Percentiles rank a stretch among this genome's conserved stretches.
Conservation (phyloP, 2,329 filamentous ascomycete genomes). For the Trichoderma atrobrunneum region DNA sequence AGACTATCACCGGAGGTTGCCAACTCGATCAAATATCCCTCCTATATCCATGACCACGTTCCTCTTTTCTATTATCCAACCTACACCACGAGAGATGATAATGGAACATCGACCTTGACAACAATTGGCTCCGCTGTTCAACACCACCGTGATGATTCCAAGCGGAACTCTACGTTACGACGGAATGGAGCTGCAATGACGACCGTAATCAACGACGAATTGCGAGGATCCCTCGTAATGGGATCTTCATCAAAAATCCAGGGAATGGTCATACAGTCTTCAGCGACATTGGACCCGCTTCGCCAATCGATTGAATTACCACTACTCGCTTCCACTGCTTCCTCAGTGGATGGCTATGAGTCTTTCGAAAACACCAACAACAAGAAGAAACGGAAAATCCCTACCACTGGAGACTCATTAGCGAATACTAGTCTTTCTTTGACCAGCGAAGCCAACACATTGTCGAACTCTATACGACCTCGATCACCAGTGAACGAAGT, state of each 20-base stretch:
- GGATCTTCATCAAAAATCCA: conserved; percentile 48
- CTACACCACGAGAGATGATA: conserved; percentile 54
- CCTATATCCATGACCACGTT: conserved; percentile 65
- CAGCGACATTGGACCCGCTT: conserved; percentile 44
- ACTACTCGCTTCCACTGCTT: conserved; percentile 65
- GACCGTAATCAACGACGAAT: conserved; percentile 55
- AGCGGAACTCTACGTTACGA: conserved; percentile 25
- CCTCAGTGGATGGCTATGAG: conserved; percentile 84
- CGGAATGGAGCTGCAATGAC: conserved; percentile 44
- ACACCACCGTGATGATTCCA: conserved; percentile 24
- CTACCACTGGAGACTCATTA: conserved; percentile 72
- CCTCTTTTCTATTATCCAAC: conserved; percentile 66
- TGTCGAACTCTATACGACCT: conserved; percentile 26
- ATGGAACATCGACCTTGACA: conserved; percentile 6
- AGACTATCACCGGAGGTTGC: conserved; percentile 82
- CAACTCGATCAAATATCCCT: conserved; percentile 77
- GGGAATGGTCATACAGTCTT: conserved; percentile 41
- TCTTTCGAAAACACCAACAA: conserved; percentile 98
- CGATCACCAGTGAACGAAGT: conserved; percentile 32
- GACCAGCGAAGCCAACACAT: conserved; percentile 42
- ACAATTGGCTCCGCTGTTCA: conserved; percentile 17
- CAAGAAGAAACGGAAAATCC: conserved; percentile 98
- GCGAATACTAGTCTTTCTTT: conserved; percentile 42
- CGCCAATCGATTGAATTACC: conserved; percentile 46
- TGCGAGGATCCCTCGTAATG: conserved; percentile 40